Evolutionary conservation across 2,329 filamentous ascomycete species (phyloP).

Genomic region (Penicillium glabrum): DNA sequence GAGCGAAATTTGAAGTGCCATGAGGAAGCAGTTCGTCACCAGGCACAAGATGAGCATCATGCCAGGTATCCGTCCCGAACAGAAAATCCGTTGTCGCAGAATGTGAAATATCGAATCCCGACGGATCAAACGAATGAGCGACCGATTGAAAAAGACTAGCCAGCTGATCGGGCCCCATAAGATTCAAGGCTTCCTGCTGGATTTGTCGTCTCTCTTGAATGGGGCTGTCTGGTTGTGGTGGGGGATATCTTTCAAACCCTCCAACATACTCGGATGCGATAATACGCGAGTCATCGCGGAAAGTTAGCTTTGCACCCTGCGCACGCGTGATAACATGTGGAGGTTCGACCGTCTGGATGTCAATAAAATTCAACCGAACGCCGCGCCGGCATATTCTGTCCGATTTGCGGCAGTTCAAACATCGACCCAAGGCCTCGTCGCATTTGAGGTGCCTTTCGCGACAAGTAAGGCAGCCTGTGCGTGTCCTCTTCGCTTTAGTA

Average conservation of each 20-base stretch:
- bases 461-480: slow-evolving; percentile 89
- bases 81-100: slow-evolving; percentile 27
- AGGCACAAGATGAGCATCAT: slow-evolving; percentile 21
- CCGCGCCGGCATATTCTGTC: slow-evolving; percentile 83
- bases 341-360: slow-evolving; percentile 71
- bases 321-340: slow-evolving; percentile 60
- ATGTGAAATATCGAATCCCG: slow-evolving; percentile 47
- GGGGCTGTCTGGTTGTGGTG: slow-evolving; percentile 45
- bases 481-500: slow-evolving; percentile 75
- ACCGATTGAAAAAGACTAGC: slow-evolving; percentile 52
- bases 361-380: slow-evolving; percentile 86
- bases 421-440: slow-evolving; percentile 68
- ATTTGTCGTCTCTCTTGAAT: slow-evolving; percentile 21
- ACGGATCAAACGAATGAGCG: slow-evolving; percentile 50
- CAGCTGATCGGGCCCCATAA: slow-evolving; percentile 34
- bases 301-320: slow-evolving; percentile 70
- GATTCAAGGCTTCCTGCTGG: slow-evolving; percentile 29
- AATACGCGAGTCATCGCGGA: slow-evolving; percentile 83
- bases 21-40: slow-evolving; percentile 28
- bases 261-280: slow-evolving; percentile 90
- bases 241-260: slow-evolving; percentile 71
- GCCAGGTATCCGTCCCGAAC: slow-evolving; percentile 27
- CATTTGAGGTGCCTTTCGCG: slow-evolving; percentile 88
- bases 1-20: slow-evolving; percentile 35
- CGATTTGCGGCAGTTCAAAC: slow-evolving; percentile 84